Base-by-base conservation (phyloP, 495 filamentous ascomycete species). In the Annulohypoxylon moriforme region DNA sequence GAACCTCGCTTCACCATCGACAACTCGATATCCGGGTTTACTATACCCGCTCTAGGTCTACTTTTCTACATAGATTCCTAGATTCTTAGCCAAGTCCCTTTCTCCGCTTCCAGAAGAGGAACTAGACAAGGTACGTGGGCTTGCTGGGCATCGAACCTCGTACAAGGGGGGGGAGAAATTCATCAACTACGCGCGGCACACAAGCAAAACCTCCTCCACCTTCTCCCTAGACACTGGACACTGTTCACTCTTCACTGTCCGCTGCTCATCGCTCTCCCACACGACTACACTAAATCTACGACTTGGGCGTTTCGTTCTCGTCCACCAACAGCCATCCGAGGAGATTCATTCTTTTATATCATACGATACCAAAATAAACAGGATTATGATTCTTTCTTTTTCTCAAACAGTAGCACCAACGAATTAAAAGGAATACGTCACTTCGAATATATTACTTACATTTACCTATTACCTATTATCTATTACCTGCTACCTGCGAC, bases 151-250 rank as follows among this genome's bases (percentile, higher is more conserved):
- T 64, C 56, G 33, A 66, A 57, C 49, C 44, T 56, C 59, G 49
- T 58, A 47, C 64, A 67, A 59, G 63, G 57, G 57, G 44, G 58
- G 40, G 14, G 36, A 53, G 18, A 65, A 36, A 64, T 64, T 60
- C 60, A 49, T 60, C 64, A 29, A n/a, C 22, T 62, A 69, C 65
- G 56, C 70, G 70, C 70, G 70, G 65, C 69, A 72, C 68, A 47
- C 58, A 69, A 73, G 56, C 65, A 68, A 68, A 67, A 42, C 42
- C 60, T 27, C 38, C 53, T 72, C 44, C 67, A 36, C 56, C 47
- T 60, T 25, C 18, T 49, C 14, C 33, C 47, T 16, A 16, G 16
- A n/a, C 25, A 16, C 22, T 60, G 34, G 38, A 27, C 14, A 1
- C 7, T 65, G 33, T 40, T 40, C 36, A 40, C 36, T 40, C 14